Evolutionary conservation across 495 filamentous ascomycete genomes (phyloP), one percentile per base, ranked within the genome.

Genomic region (Chlorociboria aeruginascens): DNA sequence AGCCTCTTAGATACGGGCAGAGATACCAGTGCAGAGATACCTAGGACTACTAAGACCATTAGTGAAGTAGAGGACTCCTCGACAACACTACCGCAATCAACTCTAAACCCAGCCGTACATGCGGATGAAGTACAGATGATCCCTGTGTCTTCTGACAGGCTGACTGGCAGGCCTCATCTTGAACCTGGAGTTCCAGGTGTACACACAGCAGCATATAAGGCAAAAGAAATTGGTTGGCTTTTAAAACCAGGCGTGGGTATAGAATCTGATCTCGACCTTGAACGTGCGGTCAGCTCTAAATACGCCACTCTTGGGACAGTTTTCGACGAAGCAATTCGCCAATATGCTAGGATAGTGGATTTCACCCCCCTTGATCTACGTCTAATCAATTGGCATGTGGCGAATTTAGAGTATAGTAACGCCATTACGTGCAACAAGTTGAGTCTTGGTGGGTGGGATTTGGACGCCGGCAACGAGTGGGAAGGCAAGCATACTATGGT

Each of bases 351-450:
- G 35, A 73, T 97, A 46, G 73, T 96, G 14, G 81, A 92, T 39
- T 66, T 99, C 28, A 86, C 79, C 0, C 77, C 88, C 0, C 84
- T 85, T 58, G 92, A 96, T 55, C 79, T 94, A 66, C 75, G 92
- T 40, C 70, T 97, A 31, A 72, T 96, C 55, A 99, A 97, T 58
- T 99, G 92, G 92, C 93, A 99, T 66, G 81, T 95, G 61, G 92
- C 93, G 49, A 99, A 99, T 58, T 72, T 97, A 29, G 92, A 99
- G 60, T 99, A 99, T 58, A 89, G 90, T 40, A 97, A 96, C 58
- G 93, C 92, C 0, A 81, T 77, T 6, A 94, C 89, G 59, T 81
- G 93, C 45, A 76, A 82, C 48, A 80, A 84, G 45, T 75, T 97
- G 13, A 97, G 90, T 63, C 76, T 99, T 3, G 81, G 82, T 8